Conservation (phyloP, 129 eudicot genomes). For the Erigeron canadensis region DNA sequence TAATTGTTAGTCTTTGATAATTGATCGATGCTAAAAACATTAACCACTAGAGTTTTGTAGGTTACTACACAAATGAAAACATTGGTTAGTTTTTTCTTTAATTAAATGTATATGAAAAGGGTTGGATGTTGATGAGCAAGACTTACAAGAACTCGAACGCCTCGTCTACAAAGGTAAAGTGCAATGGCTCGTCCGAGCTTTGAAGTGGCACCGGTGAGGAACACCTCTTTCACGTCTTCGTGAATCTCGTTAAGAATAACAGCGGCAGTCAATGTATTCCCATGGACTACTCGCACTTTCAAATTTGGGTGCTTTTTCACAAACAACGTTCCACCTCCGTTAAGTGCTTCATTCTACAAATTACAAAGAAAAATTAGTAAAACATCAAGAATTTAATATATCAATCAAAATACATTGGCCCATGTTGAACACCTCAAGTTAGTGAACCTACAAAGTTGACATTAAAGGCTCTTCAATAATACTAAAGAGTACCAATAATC, state of each 20-base stretch:
- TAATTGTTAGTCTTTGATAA: too few relatives aligned
- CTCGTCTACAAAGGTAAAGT: conserved; percentile 66
- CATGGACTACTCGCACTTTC: conserved; percentile 85
- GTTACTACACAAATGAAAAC: too few relatives aligned
- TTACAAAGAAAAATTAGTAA: not conserved
- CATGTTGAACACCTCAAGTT: not conserved
- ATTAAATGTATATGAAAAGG: not conserved
- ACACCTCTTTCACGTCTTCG: conserved; percentile 63
- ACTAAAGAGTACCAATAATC: not conserved
- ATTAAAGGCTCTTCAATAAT: not conserved
- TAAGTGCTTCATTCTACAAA: conserved; percentile 76
- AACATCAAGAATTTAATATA: not conserved
- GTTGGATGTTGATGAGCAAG: not conserved
- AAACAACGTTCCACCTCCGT: conserved; percentile 88
- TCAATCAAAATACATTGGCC: not conserved
- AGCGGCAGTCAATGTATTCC: conserved; percentile 91
- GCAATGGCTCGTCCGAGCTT: conserved; percentile 98
- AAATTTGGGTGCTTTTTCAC: conserved; percentile 80
- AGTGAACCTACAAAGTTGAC: not conserved
- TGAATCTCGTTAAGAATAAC: conserved; percentile 74
- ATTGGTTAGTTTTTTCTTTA: too few relatives aligned
- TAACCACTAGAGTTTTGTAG: too few relatives aligned
- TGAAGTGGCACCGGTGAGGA: conserved; percentile 90
- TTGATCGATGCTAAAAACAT: too few relatives aligned
- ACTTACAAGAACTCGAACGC: conserved; percentile 79